Evolutionary conservation across 495 filamentous ascomycete species (phyloP).

Genomic region (Aspergillus egyptiacus): DNA sequence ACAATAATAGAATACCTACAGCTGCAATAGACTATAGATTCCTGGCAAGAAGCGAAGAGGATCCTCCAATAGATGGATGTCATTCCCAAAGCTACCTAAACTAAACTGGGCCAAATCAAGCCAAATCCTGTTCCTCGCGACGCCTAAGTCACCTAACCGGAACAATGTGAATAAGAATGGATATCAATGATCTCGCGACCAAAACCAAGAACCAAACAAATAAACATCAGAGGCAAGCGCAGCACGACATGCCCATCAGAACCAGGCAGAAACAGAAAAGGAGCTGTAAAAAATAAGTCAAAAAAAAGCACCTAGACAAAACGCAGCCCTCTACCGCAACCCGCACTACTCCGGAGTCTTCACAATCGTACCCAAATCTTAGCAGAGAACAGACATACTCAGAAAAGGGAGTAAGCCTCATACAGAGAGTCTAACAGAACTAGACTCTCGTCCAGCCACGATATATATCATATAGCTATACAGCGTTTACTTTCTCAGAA

Average conservation of each 20-base stretch:
- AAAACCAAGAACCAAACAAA: not conserved
- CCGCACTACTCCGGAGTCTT: not conserved
- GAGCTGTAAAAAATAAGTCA: too few species aligned
- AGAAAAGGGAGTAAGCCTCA: too few species aligned
- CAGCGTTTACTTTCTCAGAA: conserved; percentile 60
- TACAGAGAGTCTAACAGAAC: not conserved
- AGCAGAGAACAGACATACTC: too few species aligned
- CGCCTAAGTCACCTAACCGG: conserved; percentile 10
- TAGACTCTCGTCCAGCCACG: not conserved
- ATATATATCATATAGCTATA: conserved; percentile 2
- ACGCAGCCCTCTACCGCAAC: too few species aligned
- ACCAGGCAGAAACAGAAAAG: not conserved
- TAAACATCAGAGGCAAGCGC: not conserved
- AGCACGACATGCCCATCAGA: not conserved
- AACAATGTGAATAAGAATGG: conserved; percentile 5
- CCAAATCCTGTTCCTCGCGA: conserved; percentile 2
- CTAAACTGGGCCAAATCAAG: conserved; percentile 9
- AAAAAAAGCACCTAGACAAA: too few species aligned
- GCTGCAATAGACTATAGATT: too few species aligned
- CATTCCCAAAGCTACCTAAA: too few species aligned
- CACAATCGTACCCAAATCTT: not conserved
- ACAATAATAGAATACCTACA: too few species aligned
- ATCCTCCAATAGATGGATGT: too few species aligned
- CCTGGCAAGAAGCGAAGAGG: too few species aligned
- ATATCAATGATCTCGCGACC: conserved; percentile 21